Evolutionary conservation across 2,329 filamentous ascomycete species (phyloP).

Genomic region (Helotiales sp.): DNA sequence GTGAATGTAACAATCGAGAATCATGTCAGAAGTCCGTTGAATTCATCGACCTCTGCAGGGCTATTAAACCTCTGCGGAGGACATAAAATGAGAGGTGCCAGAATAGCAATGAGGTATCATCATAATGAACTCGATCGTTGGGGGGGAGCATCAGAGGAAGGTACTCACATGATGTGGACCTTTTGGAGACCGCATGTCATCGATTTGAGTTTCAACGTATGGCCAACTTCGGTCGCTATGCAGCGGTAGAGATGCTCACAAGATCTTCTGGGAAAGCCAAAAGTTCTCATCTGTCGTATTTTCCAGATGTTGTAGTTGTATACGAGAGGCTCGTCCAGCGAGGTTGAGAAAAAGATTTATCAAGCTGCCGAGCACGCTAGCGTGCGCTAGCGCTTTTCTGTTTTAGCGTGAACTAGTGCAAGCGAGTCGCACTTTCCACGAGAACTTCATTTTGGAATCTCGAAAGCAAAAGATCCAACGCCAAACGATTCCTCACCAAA

Average conservation of each 20-base stretch:
- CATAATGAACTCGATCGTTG: constrained; percentile 50
- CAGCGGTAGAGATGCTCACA: too few species aligned
- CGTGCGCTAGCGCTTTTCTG: background rate
- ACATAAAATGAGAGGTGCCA: constrained; percentile 72
- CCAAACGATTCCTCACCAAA: constrained; percentile 31
- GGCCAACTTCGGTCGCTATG: too few species aligned
- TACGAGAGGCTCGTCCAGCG: background rate
- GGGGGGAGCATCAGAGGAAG: background rate
- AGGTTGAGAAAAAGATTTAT: background rate
- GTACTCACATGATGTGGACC: constrained; percentile 12
- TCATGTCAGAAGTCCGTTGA: constrained; percentile 38
- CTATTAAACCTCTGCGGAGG: constrained; percentile 43
- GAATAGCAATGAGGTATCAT: constrained; percentile 79
- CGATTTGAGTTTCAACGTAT: background rate
- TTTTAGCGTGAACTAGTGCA: too few species aligned
- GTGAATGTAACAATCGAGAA: constrained; percentile 18
- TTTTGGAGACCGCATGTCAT: background rate
- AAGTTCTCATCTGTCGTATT: background rate
- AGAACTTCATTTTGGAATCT: constrained; percentile 10
- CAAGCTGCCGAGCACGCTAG: background rate
- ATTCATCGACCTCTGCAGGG: constrained; percentile 36
- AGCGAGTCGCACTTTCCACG: constrained; percentile 5
- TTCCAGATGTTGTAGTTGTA: background rate
- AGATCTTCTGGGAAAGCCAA: too few species aligned
- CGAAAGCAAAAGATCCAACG: constrained; percentile 15